Evolutionary conservation across 1,284 basidiomycete species (phyloP), one percentile per base, ranked within the genome.

Genomic region (Moniliophthora roreri): DNA sequence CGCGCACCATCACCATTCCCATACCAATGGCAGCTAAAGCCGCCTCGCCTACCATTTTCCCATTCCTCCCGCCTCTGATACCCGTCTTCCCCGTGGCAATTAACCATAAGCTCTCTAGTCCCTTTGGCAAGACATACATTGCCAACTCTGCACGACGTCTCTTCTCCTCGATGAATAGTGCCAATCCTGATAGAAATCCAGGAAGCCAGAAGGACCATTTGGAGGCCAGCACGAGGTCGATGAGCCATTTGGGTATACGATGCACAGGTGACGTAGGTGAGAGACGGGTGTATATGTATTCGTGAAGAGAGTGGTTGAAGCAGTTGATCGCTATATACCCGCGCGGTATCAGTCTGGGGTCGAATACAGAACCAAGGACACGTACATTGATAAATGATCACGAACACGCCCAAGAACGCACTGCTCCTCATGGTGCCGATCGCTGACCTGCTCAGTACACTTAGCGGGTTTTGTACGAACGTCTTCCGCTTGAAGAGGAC

Each of bases 41-140:
- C 59, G 13, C 48, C 55, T 46, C 79, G 70, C 69, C 90, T 81
- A 34, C 88, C 85, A 69, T 85, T 74, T 67, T 85, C 13, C 44
- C 44, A 7, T 46, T 32, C 24, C 44, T 78, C 64, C 92, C 76
- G 64, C 92, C 78, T 71, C 82, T 68, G 20, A 95, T 86, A 71
- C 83, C 85, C 0, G 91, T 87, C 58, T 87, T 84, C 15, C 88
- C 87, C 39, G 91, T 70, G 13, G 88, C 84, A 60, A 87, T 82
- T 1, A 86, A 79, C 95, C 95, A 98, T 10, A 84, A 84, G 52
- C 89, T 90, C 73, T 96, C 93, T 41, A 96, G 69, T 0, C 85
- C 91, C 69, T 94, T 93, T n/a, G 95, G 95, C 37, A 98, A 73
- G 3, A 94, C 93, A 68, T 96, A 99, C 87, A 97, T 95, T 24